Conservation (phyloP, 2,329 filamentous ascomycete species). For the Penicillium sp. region DNA sequence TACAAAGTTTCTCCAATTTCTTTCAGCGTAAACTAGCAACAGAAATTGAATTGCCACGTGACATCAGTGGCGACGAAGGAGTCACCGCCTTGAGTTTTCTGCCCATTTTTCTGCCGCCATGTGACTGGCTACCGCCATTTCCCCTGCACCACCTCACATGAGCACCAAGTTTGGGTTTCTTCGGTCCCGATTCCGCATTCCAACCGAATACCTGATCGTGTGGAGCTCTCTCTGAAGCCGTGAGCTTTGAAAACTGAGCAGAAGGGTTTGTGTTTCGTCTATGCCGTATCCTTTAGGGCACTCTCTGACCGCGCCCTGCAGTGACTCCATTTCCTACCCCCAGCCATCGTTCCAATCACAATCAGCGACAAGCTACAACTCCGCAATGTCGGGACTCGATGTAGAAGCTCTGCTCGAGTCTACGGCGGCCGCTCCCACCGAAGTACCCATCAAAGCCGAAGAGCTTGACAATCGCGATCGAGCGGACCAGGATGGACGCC, state of each 20-base stretch:
- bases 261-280: slow-evolving; percentile 36
- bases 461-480: slow-evolving; percentile 57
- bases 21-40: neutral
- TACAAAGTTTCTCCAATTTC: neutral
- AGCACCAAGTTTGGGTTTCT: neutral
- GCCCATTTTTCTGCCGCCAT: neutral
- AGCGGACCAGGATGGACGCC: slow-evolving; percentile 52
- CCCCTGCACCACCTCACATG: neutral
- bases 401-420: slow-evolving; percentile 89
- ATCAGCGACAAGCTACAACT: slow-evolving; percentile 15
- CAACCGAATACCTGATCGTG: neutral
- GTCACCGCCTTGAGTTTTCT: neutral
- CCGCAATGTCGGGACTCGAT: slow-evolving; percentile 65
- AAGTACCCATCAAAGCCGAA: slow-evolving; percentile 41
- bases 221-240: neutral
- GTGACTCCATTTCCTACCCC: slow-evolving; percentile 34
- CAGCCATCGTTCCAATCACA: slow-evolving; percentile 17
- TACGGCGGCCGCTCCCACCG: slow-evolving; percentile 63
- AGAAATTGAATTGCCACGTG: neutral
- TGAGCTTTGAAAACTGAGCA: neutral
- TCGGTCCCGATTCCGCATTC: neutral
- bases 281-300: slow-evolving; percentile 18
- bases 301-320: slow-evolving; percentile 35
- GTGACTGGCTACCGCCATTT: neutral
- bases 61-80: neutral